Base-by-base conservation (phyloP, 2,329 filamentous ascomycete genomes). In the Cryphonectria japonica region DNA sequence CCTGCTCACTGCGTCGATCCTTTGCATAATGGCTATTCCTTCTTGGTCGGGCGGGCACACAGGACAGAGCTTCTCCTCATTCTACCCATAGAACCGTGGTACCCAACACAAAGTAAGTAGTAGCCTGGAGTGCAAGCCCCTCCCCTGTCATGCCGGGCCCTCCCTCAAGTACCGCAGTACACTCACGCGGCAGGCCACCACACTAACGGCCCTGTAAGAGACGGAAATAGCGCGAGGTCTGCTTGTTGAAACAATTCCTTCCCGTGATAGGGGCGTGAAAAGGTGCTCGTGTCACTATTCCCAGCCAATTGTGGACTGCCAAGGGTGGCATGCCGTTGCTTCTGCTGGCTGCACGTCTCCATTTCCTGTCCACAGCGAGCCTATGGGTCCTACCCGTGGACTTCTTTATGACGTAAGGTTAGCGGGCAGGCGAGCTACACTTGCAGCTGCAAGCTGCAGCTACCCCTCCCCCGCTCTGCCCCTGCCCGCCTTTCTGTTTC, bases 271-370 rank as follows among this genome's bases (percentile, higher is more conserved):
- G 16, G 41, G 50, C 64, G 22, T 19, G 32, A 19, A 59, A 32
- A 32, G n/a, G 13, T 29, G 34, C 37, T 50, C 8, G 60, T 64
- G 59, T 39, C 26, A 37, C 59, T 43, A 57, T 41, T 43, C 41
- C n/a, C 60, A 64, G 43, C 67, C 67, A 69, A 69, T 69, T 69
- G 59, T 67, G 52, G 65, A 32, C 50, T 59, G 65, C 52, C 32
- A 32, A 46, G 26, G 60, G 67, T 32, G 32, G 32, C 46, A 69
- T 34, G 67, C 57, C n/a, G n/a, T 26, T 46, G 22, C 66, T 57
- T 43, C 54, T 65, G n/a, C 43, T 26, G 66, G 32, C 41, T 41
- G 13, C 26, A 29, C 32, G 39, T 54, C 46, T 52, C 50, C 32
- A 26, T 69, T 26, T 50, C 66, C 29, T 67, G 39, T 57, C 57